These are phyloP conservation scores for Phialophora macrospora DNA, from an alignment of 2,329 filamentous ascomycete species.

Conservation along the genomic window DNA sequence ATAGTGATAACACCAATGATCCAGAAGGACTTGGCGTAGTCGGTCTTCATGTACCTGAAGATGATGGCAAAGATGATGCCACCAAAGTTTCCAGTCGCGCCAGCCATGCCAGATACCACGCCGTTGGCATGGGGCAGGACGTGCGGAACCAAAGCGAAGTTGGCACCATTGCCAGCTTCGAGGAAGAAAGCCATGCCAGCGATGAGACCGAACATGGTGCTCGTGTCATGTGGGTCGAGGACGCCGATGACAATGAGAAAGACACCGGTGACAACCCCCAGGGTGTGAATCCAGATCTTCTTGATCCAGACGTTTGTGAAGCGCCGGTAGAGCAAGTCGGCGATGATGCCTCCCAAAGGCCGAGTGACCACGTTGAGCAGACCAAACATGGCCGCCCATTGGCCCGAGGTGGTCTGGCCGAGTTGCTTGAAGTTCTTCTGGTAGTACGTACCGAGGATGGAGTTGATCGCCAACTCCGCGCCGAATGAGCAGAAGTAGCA, in stretches of 20 bases:
- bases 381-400: slow-evolving; percentile 62
- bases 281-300: slow-evolving; percentile 64
- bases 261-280: slow-evolving; percentile 61
- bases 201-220: slow-evolving; percentile 76
- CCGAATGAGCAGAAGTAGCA: slow-evolving; percentile 67
- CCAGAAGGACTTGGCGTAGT: slow-evolving; percentile 76
- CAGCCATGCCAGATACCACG: slow-evolving; percentile 75
- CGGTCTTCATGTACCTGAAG: slow-evolving; percentile 73
- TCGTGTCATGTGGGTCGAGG: slow-evolving; percentile 64
- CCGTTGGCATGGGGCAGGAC: slow-evolving; percentile 84
- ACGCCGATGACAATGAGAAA: slow-evolving; percentile 68
- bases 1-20: slow-evolving; percentile 80
- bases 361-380: slow-evolving; percentile 57
- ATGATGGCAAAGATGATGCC: slow-evolving; percentile 83
- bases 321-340: slow-evolving; percentile 60
- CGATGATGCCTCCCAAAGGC: slow-evolving; percentile 56
- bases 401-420: slow-evolving; percentile 59
- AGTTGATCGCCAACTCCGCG: slow-evolving; percentile 65
- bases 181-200: slow-evolving; percentile 79
- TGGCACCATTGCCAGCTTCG: slow-evolving; percentile 83
- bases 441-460: slow-evolving; percentile 65
- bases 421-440: slow-evolving; percentile 60
- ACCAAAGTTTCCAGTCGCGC: slow-evolving; percentile 80
- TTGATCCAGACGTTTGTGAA: slow-evolving; percentile 62
- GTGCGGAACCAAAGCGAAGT: slow-evolving; percentile 85